These are phyloP conservation scores for Venturia oleaginea DNA, from an alignment of 2,329 filamentous ascomycete species.

Conservation along the genomic window DNA sequence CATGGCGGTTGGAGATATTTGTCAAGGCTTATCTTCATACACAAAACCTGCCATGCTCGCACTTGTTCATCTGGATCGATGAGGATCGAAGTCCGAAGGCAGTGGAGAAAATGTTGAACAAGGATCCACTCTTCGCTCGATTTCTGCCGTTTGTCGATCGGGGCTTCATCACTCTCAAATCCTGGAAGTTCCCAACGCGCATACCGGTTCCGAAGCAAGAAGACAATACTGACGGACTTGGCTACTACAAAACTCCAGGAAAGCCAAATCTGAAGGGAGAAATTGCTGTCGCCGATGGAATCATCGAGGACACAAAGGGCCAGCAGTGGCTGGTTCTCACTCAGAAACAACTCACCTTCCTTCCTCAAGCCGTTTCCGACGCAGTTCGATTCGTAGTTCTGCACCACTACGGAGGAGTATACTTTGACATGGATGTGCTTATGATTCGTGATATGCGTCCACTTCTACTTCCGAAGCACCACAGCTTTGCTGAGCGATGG, in stretches of 20 bases:
- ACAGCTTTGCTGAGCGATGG: slow-evolving; percentile 48
- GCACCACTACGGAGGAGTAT: slow-evolving; percentile 45
- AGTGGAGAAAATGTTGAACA: slow-evolving; percentile 41
- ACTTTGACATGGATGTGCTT: slow-evolving; percentile 48
- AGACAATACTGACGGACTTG: slow-evolving; percentile 40
- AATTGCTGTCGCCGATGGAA: slow-evolving; percentile 40
- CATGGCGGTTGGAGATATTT: slow-evolving; percentile 48
- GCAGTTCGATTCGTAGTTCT: slow-evolving; percentile 47
- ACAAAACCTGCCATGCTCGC: slow-evolving; percentile 46
- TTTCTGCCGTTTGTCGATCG: slow-evolving; percentile 46
- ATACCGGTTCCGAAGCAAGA: slow-evolving; percentile 42
- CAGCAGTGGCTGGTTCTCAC: slow-evolving; percentile 46
- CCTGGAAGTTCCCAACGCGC: slow-evolving; percentile 45
- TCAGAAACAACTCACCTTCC: slow-evolving; percentile 47
- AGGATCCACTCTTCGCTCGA: slow-evolving; percentile 43
- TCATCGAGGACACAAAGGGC: slow-evolving; percentile 39
- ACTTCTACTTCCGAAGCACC: slow-evolving; percentile 40
- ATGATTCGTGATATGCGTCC: slow-evolving; percentile 48
- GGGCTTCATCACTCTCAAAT: slow-evolving; percentile 43
- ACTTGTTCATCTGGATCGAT: slow-evolving; percentile 47
- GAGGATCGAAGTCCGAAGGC: slow-evolving; percentile 43
- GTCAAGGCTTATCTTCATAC: slow-evolving; percentile 49
- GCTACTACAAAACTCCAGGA: slow-evolving; percentile 40
- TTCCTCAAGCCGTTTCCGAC: slow-evolving; percentile 49
- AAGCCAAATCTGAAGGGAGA: slow-evolving; percentile 35